Base-by-base conservation (phyloP, 306 rosid genomes). In the Adenanthera pavonina region DNA sequence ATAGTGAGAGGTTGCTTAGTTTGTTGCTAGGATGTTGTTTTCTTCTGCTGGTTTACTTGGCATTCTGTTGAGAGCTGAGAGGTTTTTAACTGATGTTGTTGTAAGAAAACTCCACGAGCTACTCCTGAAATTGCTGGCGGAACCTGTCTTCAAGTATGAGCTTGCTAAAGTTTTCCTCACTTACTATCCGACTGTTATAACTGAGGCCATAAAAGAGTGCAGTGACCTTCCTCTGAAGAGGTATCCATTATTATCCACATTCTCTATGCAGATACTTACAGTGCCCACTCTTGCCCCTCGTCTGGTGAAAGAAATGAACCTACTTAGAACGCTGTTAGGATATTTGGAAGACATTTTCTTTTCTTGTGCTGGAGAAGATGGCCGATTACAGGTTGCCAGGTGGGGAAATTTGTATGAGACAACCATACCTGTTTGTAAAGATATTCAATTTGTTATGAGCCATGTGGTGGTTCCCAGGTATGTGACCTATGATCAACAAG, bases 1-100 rank as follows among this genome's bases (percentile, higher is more conserved):
- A 86, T n/a, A 96, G 98, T 84, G 98, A 93, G 90, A 92, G 99
- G 89, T 88, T 96, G 88, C 98, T 96, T 68, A 91, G 97, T 80
- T 91, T 85, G 86, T 93, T 75, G 94, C 98, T 13, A 88, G 80
- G 84, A 79, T 36, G 79, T 78, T 89, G 86, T 88, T 85, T 75
- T 81, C 91, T 51, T 86, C 89, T 49, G 46, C 66, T 81, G 97
- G 81, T 54, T 84, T 94, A 66, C 79, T 96, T 89, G 87, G 79
- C 52, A 79, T 92, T 84, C 85, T 96, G 78, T 90, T 88, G 72
- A 87, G 94, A 83, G 88, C 91, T 65, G 99, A 93, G 91, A 89
- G 92, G 87, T 90, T 92, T 59, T 69, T 94, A 84, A 57, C 15
- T 70, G 94, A 87, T 6, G 72, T n/a, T 59, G 91, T 81, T 69